These are phyloP conservation scores for Hypoxylon cercidicola DNA, from an alignment of 495 filamentous ascomycete species.

Conservation along the genomic window DNA sequence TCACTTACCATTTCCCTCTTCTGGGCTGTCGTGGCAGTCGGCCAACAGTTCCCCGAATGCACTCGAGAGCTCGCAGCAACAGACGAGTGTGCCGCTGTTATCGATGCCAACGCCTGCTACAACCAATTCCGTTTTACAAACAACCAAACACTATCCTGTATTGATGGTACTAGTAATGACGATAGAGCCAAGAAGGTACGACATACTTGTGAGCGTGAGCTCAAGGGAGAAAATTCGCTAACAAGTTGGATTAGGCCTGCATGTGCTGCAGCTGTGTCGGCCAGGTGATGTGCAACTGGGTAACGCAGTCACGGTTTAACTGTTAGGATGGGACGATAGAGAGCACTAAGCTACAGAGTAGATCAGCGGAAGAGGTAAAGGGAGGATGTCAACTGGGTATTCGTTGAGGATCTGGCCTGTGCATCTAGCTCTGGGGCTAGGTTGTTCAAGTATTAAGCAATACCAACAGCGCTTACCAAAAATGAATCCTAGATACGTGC, in stretches of 20 bases:
- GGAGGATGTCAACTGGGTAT: not conserved
- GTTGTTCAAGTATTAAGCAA: too few species aligned
- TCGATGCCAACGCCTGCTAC: slow-evolving; percentile 57
- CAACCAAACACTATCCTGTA: slow-evolving; percentile 52
- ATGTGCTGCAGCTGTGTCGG: slow-evolving; percentile 53
- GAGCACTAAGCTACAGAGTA: not conserved
- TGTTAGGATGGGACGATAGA: slow-evolving; percentile 14
- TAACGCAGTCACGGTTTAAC: slow-evolving; percentile 32
- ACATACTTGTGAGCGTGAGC: not conserved
- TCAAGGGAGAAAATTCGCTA: not conserved
- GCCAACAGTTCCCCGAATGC: slow-evolving; percentile 48
- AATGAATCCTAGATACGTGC: too few species aligned
- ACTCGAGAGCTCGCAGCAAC: slow-evolving; percentile 46
- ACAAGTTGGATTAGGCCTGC: slow-evolving; percentile 45
- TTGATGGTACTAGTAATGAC: slow-evolving; percentile 50
- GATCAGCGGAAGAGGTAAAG: not conserved
- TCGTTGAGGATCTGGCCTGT: not conserved
- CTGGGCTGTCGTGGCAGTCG: slow-evolving; percentile 38
- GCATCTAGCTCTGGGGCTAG: not conserved
- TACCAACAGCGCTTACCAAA: too few species aligned
- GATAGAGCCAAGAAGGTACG: slow-evolving; percentile 48
- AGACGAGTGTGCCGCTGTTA: slow-evolving; percentile 55
- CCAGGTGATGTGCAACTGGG: slow-evolving; percentile 51
- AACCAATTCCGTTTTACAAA: slow-evolving; percentile 53
- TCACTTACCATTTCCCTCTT: slow-evolving; percentile 38